Conservation (phyloP, 2,329 filamentous ascomycete species). For the Botryotinia calthae region DNA sequence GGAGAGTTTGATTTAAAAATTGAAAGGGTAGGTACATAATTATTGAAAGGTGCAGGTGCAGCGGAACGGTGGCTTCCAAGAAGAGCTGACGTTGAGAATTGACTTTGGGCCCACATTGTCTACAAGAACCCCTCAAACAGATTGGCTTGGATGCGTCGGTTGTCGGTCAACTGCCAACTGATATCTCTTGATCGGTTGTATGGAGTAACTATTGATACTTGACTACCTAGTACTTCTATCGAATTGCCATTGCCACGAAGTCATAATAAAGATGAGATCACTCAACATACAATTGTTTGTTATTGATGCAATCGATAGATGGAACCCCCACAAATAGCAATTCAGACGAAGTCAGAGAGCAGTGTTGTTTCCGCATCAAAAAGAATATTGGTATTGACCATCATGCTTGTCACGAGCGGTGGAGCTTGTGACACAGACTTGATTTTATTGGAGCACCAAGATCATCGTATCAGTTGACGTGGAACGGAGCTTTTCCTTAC, state of each 20-base stretch:
- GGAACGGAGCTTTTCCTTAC: neutral
- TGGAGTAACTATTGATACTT: neutral
- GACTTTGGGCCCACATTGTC: conserved; percentile 3
- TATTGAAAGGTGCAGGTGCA: conserved; percentile 9
- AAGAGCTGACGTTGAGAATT: conserved; percentile 15
- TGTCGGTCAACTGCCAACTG: neutral
- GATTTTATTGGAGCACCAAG: conserved; percentile 11
- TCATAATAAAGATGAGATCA: neutral
- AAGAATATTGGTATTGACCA: neutral
- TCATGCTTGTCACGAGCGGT: conserved; percentile 5
- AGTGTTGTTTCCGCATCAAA: conserved; percentile 14
- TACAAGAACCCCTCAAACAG: neutral
- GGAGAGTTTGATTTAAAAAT: neutral
- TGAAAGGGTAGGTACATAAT: neutral
- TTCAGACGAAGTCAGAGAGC: neutral
- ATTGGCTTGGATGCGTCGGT: neutral
- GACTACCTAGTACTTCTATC: neutral
- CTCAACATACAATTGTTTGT: neutral
- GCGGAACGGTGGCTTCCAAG: conserved; percentile 8
- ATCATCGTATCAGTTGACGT: conserved; percentile 18
- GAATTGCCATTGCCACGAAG: neutral
- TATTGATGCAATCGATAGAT: neutral
- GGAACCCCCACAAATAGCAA: neutral
- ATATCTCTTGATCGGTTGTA: neutral
- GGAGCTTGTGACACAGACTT: conserved; percentile 5